Percentiles rank a stretch among this genome's conserved stretches.
These are phyloP conservation scores for Chrysoporthe puriensis DNA, from an alignment of 2,329 filamentous ascomycete genomes.

Conservation along the genomic window DNA sequence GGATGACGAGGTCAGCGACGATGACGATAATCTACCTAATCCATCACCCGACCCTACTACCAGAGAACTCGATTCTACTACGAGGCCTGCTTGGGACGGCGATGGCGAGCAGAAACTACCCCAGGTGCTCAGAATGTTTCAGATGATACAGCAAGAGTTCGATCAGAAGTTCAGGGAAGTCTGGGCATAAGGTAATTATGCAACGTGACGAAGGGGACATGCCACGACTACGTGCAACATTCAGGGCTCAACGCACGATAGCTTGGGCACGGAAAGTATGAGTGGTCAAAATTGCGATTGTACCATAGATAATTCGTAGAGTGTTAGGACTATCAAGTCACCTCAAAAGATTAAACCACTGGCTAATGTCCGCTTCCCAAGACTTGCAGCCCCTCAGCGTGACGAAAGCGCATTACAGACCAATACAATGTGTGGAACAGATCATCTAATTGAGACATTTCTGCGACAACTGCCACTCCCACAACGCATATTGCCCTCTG, in stretches of 20 bases:
- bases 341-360: background rate
- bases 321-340: background rate
- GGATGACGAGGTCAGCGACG: slow-evolving; percentile 46
- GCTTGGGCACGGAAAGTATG: background rate
- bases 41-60: slow-evolving; percentile 39
- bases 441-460: background rate
- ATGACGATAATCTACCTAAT: slow-evolving; percentile 34
- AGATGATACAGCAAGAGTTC: slow-evolving; percentile 60
- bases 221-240: background rate
- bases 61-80: slow-evolving; percentile 4
- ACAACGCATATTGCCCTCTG: background rate
- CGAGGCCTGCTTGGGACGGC: slow-evolving; percentile 32
- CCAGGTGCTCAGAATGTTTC: slow-evolving; percentile 63
- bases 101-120: slow-evolving; percentile 50
- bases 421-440: background rate
- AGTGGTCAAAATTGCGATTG: background rate
- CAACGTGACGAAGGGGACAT: background rate
- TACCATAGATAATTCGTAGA: background rate
- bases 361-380: background rate
- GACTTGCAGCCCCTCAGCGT: background rate
- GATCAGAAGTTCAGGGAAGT: slow-evolving; percentile 65
- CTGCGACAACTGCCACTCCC: background rate
- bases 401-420: background rate
- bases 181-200: slow-evolving; percentile 52
- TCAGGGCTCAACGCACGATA: background rate